Conservation (phyloP, 768 basidiomycete genomes). For the Leucocoprinus sp. region DNA sequence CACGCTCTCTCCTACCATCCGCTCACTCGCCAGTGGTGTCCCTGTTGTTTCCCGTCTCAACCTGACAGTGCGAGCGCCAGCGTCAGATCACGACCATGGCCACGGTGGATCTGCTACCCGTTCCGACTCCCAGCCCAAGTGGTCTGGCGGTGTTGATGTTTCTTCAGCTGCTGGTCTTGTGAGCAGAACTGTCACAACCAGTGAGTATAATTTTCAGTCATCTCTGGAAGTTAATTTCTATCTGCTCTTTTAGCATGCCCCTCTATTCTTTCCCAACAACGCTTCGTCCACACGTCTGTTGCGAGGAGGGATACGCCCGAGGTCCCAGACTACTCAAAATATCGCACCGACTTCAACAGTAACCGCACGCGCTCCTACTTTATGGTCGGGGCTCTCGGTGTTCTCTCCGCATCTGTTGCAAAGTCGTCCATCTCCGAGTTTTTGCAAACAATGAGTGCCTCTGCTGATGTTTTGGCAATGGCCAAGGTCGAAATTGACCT, state of each 20-base stretch:
- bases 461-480: slow-evolving; percentile 94
- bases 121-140: slow-evolving; percentile 53
- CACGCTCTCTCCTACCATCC: slow-evolving; percentile 74
- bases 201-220: slow-evolving; percentile 32
- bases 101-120: slow-evolving; percentile 49
- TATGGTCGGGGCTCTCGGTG: slow-evolving; percentile 87
- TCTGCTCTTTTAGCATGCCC: slow-evolving; percentile 35
- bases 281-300: slow-evolving; percentile 73
- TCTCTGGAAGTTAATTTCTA: slow-evolving; percentile 6
- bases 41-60: slow-evolving; percentile 72
- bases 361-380: slow-evolving; percentile 83
- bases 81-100: slow-evolving; percentile 49
- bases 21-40: slow-evolving; percentile 70
- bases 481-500: slow-evolving; percentile 98
- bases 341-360: slow-evolving; percentile 57
- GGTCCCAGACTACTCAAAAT: slow-evolving; percentile 84
- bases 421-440: slow-evolving; percentile 93
- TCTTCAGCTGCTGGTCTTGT: slow-evolving; percentile 46
- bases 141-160: slow-evolving; percentile 47
- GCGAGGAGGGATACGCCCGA: slow-evolving; percentile 61
- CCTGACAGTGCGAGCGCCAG: slow-evolving; percentile 58
- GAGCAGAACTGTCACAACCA: slow-evolving; percentile 53
- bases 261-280: slow-evolving; percentile 44
- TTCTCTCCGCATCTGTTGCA: slow-evolving; percentile 89
- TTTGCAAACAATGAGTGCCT: slow-evolving; percentile 92